Percentiles rank a stretch among this genome's conserved stretches.
Conservation (phyloP, 306 rosid species). For the Quercus parvula region DNA sequence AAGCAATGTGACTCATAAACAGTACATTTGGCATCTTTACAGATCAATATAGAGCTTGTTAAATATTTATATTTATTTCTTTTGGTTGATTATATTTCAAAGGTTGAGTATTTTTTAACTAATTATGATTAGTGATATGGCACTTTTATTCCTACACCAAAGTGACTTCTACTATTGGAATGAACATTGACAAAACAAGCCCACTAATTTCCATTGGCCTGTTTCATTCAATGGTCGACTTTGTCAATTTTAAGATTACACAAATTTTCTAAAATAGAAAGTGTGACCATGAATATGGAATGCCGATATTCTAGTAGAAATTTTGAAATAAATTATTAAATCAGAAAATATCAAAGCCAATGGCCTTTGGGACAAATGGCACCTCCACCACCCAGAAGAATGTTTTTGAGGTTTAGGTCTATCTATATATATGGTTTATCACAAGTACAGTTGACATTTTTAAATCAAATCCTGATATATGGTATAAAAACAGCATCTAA, state of each 20-base stretch:
- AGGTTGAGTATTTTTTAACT: background rate
- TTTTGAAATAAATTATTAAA: background rate
- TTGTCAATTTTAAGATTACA: background rate
- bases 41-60: background rate
- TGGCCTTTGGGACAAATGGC: background rate
- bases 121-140: background rate
- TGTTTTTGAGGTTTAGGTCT: background rate
- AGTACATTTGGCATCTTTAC: background rate
- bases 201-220: background rate
- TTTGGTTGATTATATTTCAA: background rate
- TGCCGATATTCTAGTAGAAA: background rate
- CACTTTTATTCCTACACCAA: background rate
- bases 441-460: background rate
- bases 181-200: background rate
- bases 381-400: background rate
- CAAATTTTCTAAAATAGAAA: background rate
- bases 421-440: background rate
- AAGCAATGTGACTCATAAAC: background rate
- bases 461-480: slow-evolving; percentile 24
- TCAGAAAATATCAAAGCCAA: background rate
- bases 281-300: background rate
- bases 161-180: background rate
- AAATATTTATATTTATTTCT: background rate
- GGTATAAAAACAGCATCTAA: slow-evolving; percentile 35
- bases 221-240: background rate